phyloP scores from a whole-genome alignment of 2,329 filamentous ascomycete species.

The Thyridium curvatum region DNA sequence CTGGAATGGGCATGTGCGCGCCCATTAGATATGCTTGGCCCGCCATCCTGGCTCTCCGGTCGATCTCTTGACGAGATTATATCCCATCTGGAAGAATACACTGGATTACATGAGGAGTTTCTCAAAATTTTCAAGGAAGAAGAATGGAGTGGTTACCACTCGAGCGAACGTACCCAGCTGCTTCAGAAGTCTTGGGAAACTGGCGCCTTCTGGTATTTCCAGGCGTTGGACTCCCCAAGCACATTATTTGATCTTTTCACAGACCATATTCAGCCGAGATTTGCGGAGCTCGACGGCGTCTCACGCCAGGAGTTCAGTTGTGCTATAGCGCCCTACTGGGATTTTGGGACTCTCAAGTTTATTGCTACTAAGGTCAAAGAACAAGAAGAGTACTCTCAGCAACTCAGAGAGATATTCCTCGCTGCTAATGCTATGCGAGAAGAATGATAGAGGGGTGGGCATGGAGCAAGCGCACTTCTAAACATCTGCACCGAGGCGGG shows the following conservation, averaged over 20 bases:
- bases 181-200: constrained; percentile 18
- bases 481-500: no score
- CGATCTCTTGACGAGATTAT: constrained; percentile 6
- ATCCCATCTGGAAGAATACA: constrained; percentile 3
- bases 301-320: no score
- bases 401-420: no score
- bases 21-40: constrained; percentile 17
- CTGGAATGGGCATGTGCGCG: constrained; percentile 22
- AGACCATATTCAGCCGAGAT: constrained; percentile 16
- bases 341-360: no score
- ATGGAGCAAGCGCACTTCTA: no score
- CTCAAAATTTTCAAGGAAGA: constrained; percentile 8
- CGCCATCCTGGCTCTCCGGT: constrained; percentile 21
- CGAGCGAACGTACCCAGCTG: no score
- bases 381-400: no score
- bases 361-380: no score
- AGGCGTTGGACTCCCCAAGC: constrained; percentile 16
- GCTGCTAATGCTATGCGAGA: no score
- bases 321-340: no score
- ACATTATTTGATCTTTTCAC: constrained; percentile 14
- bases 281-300: no score
- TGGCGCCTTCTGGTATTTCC: constrained; percentile 20
- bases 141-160: constrained; percentile 8
- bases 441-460: no score
- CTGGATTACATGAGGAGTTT: constrained; percentile 7